A percentile compares a stretch with the other conserved stretches of the same genome.
Evolutionary conservation across 2,329 filamentous ascomycete species (phyloP).

Genomic region (Beauveria sp.): DNA sequence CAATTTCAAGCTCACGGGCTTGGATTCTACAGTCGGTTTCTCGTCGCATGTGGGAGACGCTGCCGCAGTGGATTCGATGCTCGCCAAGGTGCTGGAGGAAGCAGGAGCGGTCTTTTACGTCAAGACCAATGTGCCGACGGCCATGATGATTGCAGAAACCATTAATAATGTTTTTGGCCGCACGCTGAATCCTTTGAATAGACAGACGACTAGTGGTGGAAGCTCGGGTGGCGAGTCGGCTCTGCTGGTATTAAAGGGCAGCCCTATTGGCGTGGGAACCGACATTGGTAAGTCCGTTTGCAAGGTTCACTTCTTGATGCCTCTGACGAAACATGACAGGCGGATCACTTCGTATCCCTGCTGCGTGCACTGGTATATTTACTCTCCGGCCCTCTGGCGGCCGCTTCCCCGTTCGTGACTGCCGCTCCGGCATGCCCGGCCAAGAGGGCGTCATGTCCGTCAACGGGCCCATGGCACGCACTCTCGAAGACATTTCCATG

Average conservation of each 20-base stretch:
- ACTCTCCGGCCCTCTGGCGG: slow-evolving; percentile 50
- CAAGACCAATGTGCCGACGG: slow-evolving; percentile 52
- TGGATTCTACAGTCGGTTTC: slow-evolving; percentile 58
- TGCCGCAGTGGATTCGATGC: slow-evolving; percentile 32
- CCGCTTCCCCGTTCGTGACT: slow-evolving; percentile 48
- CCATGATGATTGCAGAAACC: slow-evolving; percentile 62
- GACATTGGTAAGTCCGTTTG: slow-evolving; percentile 40
- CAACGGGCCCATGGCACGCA: slow-evolving; percentile 54
- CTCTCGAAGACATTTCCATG: slow-evolving; percentile 45
- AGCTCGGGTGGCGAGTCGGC: slow-evolving; percentile 62
- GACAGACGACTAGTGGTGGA: slow-evolving; percentile 53
- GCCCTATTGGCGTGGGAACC: slow-evolving; percentile 53
- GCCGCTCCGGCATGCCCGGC: slow-evolving; percentile 51
- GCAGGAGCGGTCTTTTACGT: slow-evolving; percentile 48
- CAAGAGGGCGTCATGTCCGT: slow-evolving; percentile 58
- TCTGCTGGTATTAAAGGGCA: slow-evolving; percentile 51
- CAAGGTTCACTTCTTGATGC: fast-evolving
- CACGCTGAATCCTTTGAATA: slow-evolving; percentile 54
- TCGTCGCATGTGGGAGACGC: slow-evolving; percentile 53
- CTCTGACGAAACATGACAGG: slow-evolving; percentile 20
- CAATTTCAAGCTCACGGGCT: slow-evolving; percentile 55
- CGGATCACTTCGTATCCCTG: slow-evolving; percentile 45
- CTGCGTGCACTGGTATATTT: slow-evolving; percentile 51
- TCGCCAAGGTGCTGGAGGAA: slow-evolving; percentile 33
- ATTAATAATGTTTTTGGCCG: slow-evolving; percentile 59